These are phyloP conservation scores for Colletotrichum noveboracense DNA, from an alignment of 2,329 filamentous ascomycete species.

Conservation along the genomic window DNA sequence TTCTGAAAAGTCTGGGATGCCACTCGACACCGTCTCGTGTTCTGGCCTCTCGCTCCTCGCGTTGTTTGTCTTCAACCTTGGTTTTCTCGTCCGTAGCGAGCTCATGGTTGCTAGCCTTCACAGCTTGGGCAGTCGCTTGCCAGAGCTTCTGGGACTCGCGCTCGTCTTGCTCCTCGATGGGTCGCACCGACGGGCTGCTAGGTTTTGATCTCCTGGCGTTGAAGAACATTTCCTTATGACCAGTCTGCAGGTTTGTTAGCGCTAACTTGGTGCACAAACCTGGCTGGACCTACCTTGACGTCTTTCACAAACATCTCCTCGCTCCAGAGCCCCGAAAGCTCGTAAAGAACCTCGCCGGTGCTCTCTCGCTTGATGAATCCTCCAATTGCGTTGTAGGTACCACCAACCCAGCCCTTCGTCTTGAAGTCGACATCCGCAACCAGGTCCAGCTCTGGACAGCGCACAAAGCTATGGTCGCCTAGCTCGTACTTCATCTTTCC, in stretches of 20 bases:
- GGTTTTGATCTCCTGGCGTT: conserved; percentile 82
- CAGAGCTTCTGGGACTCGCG: conserved; percentile 91
- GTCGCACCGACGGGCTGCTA: conserved; percentile 74
- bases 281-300: conserved; percentile 61
- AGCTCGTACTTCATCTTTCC: conserved; percentile 99
- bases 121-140: conserved; percentile 79
- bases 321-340: conserved; percentile 91
- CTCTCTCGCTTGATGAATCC: conserved; percentile 88
- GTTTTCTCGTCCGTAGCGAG: conserved; percentile 93
- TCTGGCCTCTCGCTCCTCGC: conserved; percentile 84
- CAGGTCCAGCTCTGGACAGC: conserved; percentile 86
- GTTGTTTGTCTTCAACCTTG: conserved; percentile 91
- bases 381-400: conserved; percentile 95
- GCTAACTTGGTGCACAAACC: neutral
- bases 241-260: conserved; percentile 63
- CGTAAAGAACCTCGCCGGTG: conserved; percentile 86
- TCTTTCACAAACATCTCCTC: conserved; percentile 95
- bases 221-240: conserved; percentile 89
- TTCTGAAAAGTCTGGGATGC: conserved; percentile 85
- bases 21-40: conserved; percentile 83
- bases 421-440: conserved; percentile 97
- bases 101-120: conserved; percentile 85
- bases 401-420: conserved; percentile 95
- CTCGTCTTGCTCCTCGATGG: conserved; percentile 85
- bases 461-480: conserved; percentile 91